Conservation (phyloP, 768 basidiomycete species). For the Saitozyma podzolica region DNA sequence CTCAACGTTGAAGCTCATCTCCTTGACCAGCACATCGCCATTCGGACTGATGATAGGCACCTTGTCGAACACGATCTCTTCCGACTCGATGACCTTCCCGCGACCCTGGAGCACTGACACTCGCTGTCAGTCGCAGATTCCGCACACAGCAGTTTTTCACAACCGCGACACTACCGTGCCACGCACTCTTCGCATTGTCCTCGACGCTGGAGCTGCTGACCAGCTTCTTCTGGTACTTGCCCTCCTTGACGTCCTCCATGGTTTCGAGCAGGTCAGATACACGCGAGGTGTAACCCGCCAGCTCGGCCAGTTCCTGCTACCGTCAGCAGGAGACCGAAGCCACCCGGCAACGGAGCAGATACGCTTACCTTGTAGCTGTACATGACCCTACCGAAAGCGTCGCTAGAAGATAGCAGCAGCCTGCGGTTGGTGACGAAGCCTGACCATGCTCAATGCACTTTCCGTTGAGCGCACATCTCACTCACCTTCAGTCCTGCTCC, state of each 20-base stretch:
- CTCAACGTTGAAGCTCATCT: conserved; percentile 83
- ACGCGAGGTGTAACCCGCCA: conserved; percentile 91
- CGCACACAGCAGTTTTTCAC: neutral
- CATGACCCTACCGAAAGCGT: conserved; percentile 94
- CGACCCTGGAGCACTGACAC: conserved; percentile 70
- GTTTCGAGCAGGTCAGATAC: conserved; percentile 86
- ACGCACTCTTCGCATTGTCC: conserved; percentile 74
- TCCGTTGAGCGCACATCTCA: neutral
- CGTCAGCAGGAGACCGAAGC: neutral
- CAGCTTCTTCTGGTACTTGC: conserved; percentile 83
- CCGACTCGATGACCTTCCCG: conserved; percentile 76
- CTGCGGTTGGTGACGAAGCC: conserved; percentile 97
- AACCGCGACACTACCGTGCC: neutral
- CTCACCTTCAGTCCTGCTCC: conserved; percentile 82
- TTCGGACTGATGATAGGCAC: conserved; percentile 97
- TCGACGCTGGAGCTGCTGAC: conserved; percentile 71
- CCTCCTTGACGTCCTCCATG: conserved; percentile 79
- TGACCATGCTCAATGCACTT: conserved; percentile 41
- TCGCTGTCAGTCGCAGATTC: neutral
- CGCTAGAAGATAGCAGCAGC: conserved; percentile 76
- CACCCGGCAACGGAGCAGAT: neutral
- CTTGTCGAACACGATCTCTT: conserved; percentile 79
- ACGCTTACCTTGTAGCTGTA: conserved; percentile 77
- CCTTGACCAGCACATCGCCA: conserved; percentile 83
- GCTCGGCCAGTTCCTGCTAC: conserved; percentile 74